These are phyloP conservation scores for Gigaspora rosea DNA, from an alignment of 192 early-diverging fungal genomes.

Conservation along the genomic window DNA sequence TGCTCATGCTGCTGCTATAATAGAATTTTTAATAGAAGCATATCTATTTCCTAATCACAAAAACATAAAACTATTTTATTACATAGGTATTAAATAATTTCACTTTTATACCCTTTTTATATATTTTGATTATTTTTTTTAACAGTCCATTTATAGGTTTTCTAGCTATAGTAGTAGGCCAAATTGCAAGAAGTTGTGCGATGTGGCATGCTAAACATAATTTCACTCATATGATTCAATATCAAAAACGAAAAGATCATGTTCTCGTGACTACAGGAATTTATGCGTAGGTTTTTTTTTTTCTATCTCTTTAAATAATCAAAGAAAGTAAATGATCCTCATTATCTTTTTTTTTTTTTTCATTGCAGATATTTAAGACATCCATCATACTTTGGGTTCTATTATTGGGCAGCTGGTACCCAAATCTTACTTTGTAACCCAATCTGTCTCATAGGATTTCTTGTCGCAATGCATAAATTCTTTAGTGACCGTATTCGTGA, in stretches of 20 bases:
- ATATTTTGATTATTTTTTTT: neutral
- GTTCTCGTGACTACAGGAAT: conserved; percentile 83
- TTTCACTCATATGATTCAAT: conserved; percentile 81
- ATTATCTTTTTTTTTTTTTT: conserved; percentile 13
- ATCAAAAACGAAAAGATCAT: conserved; percentile 70
- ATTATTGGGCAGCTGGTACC: conserved; percentile 82
- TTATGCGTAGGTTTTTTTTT: conserved; percentile 62
- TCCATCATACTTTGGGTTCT: conserved; percentile 95
- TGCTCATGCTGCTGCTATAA: conserved; percentile 63
- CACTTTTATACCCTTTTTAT: neutral
- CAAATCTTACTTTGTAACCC: conserved; percentile 84
- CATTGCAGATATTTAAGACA: conserved; percentile 73
- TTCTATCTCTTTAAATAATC: conserved; percentile 9
- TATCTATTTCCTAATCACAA: conserved; percentile 59
- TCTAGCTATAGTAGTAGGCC: conserved; percentile 63
- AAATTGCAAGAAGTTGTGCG: conserved; percentile 75
- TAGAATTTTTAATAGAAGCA: conserved; percentile 71
- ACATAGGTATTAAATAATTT: conserved; percentile 20
- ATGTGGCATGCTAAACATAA: conserved; percentile 92
- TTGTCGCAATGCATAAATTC: conserved; percentile 67
- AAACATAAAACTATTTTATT: conserved; percentile 40
- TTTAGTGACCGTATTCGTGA: conserved; percentile 75
- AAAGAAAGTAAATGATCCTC: conserved; percentile 5
- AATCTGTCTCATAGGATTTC: conserved; percentile 68
- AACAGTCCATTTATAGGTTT: conserved; percentile 52